Evolutionary conservation across 2,329 filamentous ascomycete genomes (phyloP), one percentile per base, ranked within the genome.

Genomic region (Colletotrichum liaoningense): DNA sequence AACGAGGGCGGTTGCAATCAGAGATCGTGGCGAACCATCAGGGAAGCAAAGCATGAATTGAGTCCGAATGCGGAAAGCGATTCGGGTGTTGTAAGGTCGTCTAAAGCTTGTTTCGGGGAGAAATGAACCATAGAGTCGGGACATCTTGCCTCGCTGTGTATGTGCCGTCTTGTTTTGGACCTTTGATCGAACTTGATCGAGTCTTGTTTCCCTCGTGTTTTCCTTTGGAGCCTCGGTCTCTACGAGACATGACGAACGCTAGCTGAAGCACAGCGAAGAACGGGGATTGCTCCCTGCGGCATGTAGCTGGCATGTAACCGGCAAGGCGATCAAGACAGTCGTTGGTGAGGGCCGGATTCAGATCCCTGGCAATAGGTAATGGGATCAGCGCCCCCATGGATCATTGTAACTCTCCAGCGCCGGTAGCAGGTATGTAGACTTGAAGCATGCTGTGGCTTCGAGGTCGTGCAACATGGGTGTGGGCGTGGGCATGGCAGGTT

Each of bases 61-160:
- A 14, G 42, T 63, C 42, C 42, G 26, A 24, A 73, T 46, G 55
- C 35, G 67, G 60, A 42, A 73, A 64, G 60, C 60, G 35, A 70
- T 60, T 70, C 70, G 67, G 24, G 26, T 24, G n/a, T n/a, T 49
- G 54, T 24, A 42, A 49, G 24, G n/a, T 49, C 35, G 42, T 52
- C 70, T 56, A 67, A 73, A 73, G 70, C 60, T 69, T 73, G 70
- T 70, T 69, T 73, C 59, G 35, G 22, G 24, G 16, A 19, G 59
- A 42, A 63, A 70, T 42, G 28, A 56, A 56, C n/a, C 19, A 55
- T n/a, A 16, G 12, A 69, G 33, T 14, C 22, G 33, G 55, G 26
- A 38, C 57, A 24, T 56, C 19, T 58, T 60, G 46, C 49, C 46
- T 62, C 30, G 22, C 38, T 22, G 35, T 42, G 24, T 46, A 59